Evolutionary conservation across 495 filamentous ascomycete species (phyloP), one percentile per base, ranked within the genome.

Genomic region (Xylaria venustula): DNA sequence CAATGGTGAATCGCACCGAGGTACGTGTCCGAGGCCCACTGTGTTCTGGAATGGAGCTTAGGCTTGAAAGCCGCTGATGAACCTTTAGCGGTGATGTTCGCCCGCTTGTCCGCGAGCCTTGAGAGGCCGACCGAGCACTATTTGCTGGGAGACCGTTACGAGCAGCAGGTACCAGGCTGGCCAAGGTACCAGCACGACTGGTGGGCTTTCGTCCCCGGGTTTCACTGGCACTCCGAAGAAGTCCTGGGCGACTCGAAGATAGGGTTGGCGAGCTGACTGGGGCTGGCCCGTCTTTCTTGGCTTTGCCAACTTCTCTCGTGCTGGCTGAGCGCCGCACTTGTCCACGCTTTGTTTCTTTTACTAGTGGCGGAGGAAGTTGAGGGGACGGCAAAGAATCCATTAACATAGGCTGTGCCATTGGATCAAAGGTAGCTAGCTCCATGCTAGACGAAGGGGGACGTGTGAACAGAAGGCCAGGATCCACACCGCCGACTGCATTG

Each of bases 1-100:
- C 89, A 64, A 93, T 90, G 11, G 79, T 86, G 54, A 93, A 85
- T 34, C 84, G 85, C 4, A 91, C 84, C 58, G 81, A 77, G 2
- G 83, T 81, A 41, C 82, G 79, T 52, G 79, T 76, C 37, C 75
- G 64, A 25, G 81, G 73, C 0, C 69, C 60, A n/a, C 64, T 58
- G 2, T 71, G 64, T 64, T 85, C 82, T 1, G 80, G 80, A 44
- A 85, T 85, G 2, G 81, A 80, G 9, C 73, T 74, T 15, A 85
- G 66, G 62, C 79, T 81, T 15, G 75, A 63, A 4, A 79, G 64
- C 28, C 80, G 77, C 36, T 71, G 75, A n/a, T 78, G 74, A 26
- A 65, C 73, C 64, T 82, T 85, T 1, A 81, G 58, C 15, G 83
- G 82, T 3, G 81, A 84, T 54, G 70, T 65, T 60, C 81, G 75